Conservation (phyloP, 2,329 filamentous ascomycete genomes). For the Plenodomus tracheiphilus region DNA sequence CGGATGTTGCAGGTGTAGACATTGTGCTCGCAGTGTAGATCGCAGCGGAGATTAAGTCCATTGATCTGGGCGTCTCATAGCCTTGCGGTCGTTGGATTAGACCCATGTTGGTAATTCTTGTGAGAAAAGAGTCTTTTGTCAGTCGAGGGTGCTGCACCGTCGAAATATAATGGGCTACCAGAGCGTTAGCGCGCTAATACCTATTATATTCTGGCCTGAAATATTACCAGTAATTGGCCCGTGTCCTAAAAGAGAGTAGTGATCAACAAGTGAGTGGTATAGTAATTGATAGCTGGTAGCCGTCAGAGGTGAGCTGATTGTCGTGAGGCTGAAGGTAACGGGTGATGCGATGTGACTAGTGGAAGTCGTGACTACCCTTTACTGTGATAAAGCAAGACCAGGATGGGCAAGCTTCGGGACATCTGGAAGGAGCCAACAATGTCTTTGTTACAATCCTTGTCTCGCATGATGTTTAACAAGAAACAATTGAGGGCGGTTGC, state of each 20-base stretch:
- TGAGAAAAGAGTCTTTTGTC: not conserved
- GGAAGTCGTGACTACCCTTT: constrained; percentile 5
- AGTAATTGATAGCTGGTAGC: not conserved
- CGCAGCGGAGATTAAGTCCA: not conserved
- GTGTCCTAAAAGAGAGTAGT: not conserved
- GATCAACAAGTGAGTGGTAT: not conserved
- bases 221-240: not conserved
- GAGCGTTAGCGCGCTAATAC: not conserved
- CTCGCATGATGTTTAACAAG: not conserved
- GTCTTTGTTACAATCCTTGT: not conserved
- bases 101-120: not conserved
- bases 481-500: not conserved
- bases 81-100: not conserved
- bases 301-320: not conserved
- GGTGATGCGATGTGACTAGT: not conserved
- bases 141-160: not conserved
- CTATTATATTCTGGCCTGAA: not conserved
- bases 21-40: not conserved
- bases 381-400: constrained; percentile 5
- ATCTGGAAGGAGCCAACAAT: constrained; percentile 8
- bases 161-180: not conserved
- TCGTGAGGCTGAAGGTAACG: not conserved
- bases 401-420: constrained; percentile 5
- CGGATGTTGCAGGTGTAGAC: not conserved
- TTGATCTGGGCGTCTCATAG: not conserved